phyloP scores from a whole-genome alignment of 768 basidiomycete species.

The Trametopsis cervina region DNA sequence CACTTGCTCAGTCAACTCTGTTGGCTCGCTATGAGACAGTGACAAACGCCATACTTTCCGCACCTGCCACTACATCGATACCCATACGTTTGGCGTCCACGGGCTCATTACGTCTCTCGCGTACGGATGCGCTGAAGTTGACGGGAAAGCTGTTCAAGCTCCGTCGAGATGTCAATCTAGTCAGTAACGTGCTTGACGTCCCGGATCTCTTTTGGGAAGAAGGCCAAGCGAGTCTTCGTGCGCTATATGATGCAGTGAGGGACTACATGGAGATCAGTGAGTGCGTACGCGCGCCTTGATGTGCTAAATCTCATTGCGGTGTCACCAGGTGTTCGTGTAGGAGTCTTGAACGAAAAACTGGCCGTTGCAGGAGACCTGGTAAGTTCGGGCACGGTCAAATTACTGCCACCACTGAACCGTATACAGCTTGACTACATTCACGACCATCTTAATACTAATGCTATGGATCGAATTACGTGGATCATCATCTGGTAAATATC shows the following conservation, averaged over 20 bases:
- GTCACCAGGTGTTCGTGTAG: slow-evolving; percentile 51
- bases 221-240: slow-evolving; percentile 64
- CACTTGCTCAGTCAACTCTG: slow-evolving; percentile 90
- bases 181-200: slow-evolving; percentile 88
- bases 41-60: slow-evolving; percentile 71
- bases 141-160: slow-evolving; percentile 74
- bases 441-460: slow-evolving; percentile 83
- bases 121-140: slow-evolving; percentile 79
- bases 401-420: not conserved
- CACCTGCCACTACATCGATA: slow-evolving; percentile 70
- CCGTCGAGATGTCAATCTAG: slow-evolving; percentile 83
- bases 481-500: slow-evolving; percentile 53
- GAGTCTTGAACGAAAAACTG: slow-evolving; percentile 82
- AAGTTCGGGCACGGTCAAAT: slow-evolving; percentile 25
- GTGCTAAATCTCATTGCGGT: not conserved
- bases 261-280: slow-evolving; percentile 85
- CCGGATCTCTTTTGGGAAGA: slow-evolving; percentile 96
- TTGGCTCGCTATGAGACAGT: slow-evolving; percentile 81
- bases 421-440: slow-evolving; percentile 83
- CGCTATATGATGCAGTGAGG: slow-evolving; percentile 84
- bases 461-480: slow-evolving; percentile 89
- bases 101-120: slow-evolving; percentile 67
- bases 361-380: slow-evolving; percentile 86
- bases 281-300: not conserved
- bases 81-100: slow-evolving; percentile 76